phyloP scores from a whole-genome alignment of 805 yeast genomes.

The Tetrapisispora pingtungensis region DNA sequence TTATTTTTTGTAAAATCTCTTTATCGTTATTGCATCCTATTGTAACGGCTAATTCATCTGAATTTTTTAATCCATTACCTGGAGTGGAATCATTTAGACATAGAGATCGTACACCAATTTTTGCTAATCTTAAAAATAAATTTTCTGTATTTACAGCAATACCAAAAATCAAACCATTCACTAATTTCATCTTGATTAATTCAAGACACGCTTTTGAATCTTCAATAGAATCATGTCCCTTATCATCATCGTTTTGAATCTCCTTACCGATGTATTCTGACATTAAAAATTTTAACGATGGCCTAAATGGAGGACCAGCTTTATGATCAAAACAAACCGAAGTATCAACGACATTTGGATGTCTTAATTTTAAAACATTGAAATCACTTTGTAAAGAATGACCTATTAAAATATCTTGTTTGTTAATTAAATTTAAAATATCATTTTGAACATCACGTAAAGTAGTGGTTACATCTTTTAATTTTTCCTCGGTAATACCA shows the following conservation, averaged over 20 bases:
- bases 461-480: constrained; percentile 51
- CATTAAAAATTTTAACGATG: constrained; percentile 67
- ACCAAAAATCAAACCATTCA: constrained; percentile 62
- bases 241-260: constrained; percentile 54
- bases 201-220: constrained; percentile 78
- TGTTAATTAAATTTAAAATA: constrained; percentile 39
- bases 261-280: constrained; percentile 40
- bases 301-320: constrained; percentile 74
- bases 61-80: constrained; percentile 8
- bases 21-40: constrained; percentile 48
- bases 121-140: constrained; percentile 32
- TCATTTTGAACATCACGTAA: constrained; percentile 56
- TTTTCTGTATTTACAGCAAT: constrained; percentile 34
- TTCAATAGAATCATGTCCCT: constrained; percentile 80
- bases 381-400: constrained; percentile 86
- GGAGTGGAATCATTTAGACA: constrained; percentile 30
- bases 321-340: constrained; percentile 65
- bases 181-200: constrained; percentile 57
- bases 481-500: constrained; percentile 70
- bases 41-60: constrained; percentile 13
- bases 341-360: constrained; percentile 73
- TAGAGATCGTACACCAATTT: constrained; percentile 19
- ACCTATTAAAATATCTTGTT: constrained; percentile 66
- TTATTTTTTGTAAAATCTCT: constrained; percentile 39
- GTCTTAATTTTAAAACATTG: constrained; percentile 57